Conservation (phyloP, 2,329 filamentous ascomycete genomes). For the Cryphonectria parasitica region DNA sequence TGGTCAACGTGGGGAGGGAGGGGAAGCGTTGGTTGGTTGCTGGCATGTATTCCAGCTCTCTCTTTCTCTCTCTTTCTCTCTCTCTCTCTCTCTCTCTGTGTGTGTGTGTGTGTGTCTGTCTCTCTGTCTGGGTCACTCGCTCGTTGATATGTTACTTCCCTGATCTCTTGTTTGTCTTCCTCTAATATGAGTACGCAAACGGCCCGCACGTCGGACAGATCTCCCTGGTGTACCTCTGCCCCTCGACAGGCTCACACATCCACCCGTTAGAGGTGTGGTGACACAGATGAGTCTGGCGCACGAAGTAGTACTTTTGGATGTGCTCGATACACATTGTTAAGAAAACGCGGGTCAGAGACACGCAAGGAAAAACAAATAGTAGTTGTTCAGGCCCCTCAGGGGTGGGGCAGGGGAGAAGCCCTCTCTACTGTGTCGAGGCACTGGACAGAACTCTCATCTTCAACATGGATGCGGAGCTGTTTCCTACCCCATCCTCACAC, state of each 20-base stretch:
- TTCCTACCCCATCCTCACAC: neutral
- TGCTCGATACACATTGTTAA: no score
- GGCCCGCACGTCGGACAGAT: neutral
- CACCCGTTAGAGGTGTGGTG: neutral
- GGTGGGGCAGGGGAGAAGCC: neutral
- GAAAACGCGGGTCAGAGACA: no score
- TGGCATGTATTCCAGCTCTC: neutral
- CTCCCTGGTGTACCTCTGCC: neutral
- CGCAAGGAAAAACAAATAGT: no score
- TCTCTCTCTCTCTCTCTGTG: no score
- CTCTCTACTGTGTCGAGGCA: neutral
- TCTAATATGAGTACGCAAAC: no score
- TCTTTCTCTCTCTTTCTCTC: no score
- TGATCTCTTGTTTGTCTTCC: neutral
- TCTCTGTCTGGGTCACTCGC: no score
- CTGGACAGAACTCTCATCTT: no score
- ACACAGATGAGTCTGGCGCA: neutral
- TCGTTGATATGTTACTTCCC: neutral
- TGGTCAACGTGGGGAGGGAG: neutral
- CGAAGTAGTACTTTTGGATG: no score
- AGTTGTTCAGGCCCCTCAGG: no score
- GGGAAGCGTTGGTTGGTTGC: neutral
- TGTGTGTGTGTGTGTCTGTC: no score
- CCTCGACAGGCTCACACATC: neutral
- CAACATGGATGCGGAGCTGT: no score